Evolutionary conservation across 1,284 basidiomycete species (phyloP).

Genomic region (Trametes polyzona): DNA sequence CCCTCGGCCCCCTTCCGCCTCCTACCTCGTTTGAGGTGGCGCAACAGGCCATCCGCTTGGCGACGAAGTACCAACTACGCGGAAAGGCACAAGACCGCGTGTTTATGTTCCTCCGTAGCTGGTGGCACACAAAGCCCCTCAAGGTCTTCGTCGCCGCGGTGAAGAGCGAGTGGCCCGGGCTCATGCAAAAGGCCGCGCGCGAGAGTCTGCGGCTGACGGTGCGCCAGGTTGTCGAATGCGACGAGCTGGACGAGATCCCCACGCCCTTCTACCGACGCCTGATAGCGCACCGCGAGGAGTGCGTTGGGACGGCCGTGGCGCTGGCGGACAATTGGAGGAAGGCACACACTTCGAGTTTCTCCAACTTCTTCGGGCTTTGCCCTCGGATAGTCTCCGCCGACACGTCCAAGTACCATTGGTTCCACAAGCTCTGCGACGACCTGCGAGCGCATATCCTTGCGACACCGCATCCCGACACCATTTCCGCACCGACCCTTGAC

Average conservation of each 20-base stretch:
- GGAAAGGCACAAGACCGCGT: background rate
- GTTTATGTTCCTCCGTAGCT: background rate
- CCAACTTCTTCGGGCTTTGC: too few species aligned
- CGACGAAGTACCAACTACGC: background rate
- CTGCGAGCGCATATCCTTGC: too few species aligned
- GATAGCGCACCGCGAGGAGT: constrained; percentile 6
- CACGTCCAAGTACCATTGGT: too few species aligned
- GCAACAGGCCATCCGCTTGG: background rate
- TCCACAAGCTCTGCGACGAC: too few species aligned
- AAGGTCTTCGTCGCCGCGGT: background rate
- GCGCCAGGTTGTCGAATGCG: background rate
- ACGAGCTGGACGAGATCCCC: constrained; percentile 19
- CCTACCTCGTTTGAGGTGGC: background rate
- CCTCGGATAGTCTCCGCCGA: too few species aligned
- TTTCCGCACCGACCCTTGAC: too few species aligned
- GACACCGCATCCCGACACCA: too few species aligned
- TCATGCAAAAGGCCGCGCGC: background rate
- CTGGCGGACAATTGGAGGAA: too few species aligned
- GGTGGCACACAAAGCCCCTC: background rate
- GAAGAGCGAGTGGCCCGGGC: background rate
- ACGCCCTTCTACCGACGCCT: constrained; percentile 15
- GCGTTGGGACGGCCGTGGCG: too few species aligned
- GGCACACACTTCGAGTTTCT: too few species aligned
- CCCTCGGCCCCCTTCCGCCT: background rate
- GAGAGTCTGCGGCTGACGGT: background rate